Evolutionary conservation across 2,329 filamentous ascomycete genomes (phyloP).

Genomic region (Hymenotorrendiella dingleyae): DNA sequence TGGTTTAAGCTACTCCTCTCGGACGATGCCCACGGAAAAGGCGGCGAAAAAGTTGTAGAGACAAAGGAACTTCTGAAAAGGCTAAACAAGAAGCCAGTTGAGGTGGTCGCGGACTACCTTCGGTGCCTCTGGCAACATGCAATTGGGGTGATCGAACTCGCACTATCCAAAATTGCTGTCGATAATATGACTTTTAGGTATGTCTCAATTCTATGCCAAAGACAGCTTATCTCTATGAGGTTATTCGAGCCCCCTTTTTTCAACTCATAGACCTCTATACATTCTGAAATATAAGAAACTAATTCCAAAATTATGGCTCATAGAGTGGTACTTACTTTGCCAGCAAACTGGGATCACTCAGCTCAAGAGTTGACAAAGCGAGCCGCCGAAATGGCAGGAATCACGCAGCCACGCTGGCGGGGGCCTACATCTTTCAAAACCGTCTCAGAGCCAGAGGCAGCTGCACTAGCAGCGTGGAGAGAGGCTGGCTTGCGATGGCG

Average conservation of each 20-base stretch:
- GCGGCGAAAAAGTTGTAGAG: neutral
- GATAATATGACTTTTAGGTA: too few relatives aligned
- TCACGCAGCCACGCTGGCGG: neutral
- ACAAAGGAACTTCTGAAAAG: neutral
- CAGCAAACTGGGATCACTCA: conserved; percentile 8
- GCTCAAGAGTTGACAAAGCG: conserved; percentile 41
- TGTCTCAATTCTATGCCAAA: too few relatives aligned
- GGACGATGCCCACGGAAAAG: neutral
- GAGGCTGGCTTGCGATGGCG: conserved; percentile 1
- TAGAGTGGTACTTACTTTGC: conserved; percentile 7
- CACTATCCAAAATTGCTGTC: neutral
- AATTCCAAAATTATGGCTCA: too few relatives aligned
- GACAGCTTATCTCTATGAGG: too few relatives aligned
- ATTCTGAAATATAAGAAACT: too few relatives aligned
- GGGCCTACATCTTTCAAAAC: conserved; percentile 2
- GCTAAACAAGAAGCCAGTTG: conserved; percentile 6
- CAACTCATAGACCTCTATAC: too few relatives aligned
- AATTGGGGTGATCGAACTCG: neutral
- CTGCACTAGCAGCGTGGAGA: conserved; percentile 6
- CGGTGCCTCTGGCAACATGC: conserved; percentile 8
- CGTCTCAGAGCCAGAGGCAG: conserved; percentile 7
- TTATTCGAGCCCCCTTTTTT: too few relatives aligned
- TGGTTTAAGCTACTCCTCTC: conserved; percentile 10
- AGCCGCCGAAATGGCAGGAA: conserved; percentile 39
- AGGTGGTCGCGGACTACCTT: conserved; percentile 10